Percentiles rank a stretch among this genome's conserved stretches.
phyloP scores from a whole-genome alignment of 352 stramenopile species.

The Pythium coloratum region DNA sequence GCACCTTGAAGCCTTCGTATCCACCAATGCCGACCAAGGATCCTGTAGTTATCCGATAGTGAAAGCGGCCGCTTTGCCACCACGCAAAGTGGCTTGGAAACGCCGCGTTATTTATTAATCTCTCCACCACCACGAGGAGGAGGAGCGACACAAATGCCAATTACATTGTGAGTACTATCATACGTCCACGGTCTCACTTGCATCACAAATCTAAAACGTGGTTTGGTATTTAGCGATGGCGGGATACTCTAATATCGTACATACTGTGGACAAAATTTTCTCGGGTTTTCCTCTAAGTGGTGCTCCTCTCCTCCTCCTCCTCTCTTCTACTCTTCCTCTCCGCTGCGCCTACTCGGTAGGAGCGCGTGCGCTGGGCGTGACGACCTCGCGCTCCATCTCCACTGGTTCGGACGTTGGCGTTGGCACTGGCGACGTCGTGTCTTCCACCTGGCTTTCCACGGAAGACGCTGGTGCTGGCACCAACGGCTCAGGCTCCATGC shows the following conservation, averaged over 20 bases:
- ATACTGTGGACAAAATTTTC: conserved; percentile 1
- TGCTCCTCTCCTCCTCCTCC: not conserved
- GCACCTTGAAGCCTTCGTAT: not conserved
- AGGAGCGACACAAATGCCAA: not conserved
- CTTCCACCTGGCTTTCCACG: not conserved
- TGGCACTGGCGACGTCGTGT: not conserved
- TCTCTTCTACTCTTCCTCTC: not conserved
- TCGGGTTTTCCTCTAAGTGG: not conserved
- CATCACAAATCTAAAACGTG: conserved; percentile 3
- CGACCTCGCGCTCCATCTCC: conserved; percentile 3
- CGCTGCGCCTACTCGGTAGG: not conserved
- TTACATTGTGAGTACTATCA: not conserved
- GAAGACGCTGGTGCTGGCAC: not conserved
- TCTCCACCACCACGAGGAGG: not conserved
- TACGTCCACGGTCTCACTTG: not conserved
- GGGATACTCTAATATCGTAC: not conserved
- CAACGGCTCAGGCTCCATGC: not conserved
- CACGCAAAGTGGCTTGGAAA: not conserved
- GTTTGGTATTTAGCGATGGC: not conserved
- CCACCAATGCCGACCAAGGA: not conserved
- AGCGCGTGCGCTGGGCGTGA: not conserved
- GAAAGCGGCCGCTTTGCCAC: not conserved
- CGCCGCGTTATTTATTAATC: not conserved
- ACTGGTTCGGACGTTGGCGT: not conserved
- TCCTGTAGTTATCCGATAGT: not conserved